Percentiles rank a stretch among this genome's conserved stretches.
These are phyloP conservation scores for Mycena citricolor DNA, from an alignment of 1,284 basidiomycete genomes.

Conservation along the genomic window DNA sequence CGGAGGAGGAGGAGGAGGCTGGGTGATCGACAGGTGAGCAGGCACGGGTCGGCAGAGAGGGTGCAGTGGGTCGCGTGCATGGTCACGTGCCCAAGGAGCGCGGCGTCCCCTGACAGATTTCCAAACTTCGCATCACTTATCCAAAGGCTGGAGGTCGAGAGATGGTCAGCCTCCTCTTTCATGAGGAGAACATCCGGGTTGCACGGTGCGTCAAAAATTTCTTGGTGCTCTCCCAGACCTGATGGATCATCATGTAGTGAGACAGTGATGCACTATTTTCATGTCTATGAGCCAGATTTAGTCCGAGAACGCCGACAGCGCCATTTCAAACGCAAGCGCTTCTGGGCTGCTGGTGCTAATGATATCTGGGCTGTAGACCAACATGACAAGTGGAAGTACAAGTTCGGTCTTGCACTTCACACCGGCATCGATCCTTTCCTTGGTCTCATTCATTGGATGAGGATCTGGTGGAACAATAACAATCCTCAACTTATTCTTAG, in stretches of 20 bases:
- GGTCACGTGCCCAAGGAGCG: too few relatives aligned
- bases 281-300: constrained; percentile 22
- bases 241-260: constrained; percentile 7
- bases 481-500: constrained; percentile 36
- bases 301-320: constrained; percentile 16
- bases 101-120: too few relatives aligned
- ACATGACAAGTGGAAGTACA: constrained; percentile 38
- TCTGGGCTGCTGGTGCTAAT: constrained; percentile 39
- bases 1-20: too few relatives aligned
- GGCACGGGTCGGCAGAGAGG: too few relatives aligned
- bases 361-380: constrained; percentile 34
- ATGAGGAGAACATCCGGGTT: constrained; percentile 22
- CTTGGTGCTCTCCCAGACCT: too few relatives aligned
- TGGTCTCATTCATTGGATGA: constrained; percentile 35
- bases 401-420: constrained; percentile 39
- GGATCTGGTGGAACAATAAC: constrained; percentile 42
- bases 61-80: too few relatives aligned
- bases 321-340: constrained; percentile 28
- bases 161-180: constrained; percentile 22
- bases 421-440: constrained; percentile 34
- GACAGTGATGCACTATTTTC: constrained; percentile 13
- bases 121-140: constrained; percentile 18
- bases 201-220: constrained; percentile 13
- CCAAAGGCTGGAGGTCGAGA: constrained; percentile 25
- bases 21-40: too few relatives aligned